Evolutionary conservation across 345 rosid species (phyloP), one percentile per base, ranked within the genome.

Genomic region (Citrus reticulata): DNA sequence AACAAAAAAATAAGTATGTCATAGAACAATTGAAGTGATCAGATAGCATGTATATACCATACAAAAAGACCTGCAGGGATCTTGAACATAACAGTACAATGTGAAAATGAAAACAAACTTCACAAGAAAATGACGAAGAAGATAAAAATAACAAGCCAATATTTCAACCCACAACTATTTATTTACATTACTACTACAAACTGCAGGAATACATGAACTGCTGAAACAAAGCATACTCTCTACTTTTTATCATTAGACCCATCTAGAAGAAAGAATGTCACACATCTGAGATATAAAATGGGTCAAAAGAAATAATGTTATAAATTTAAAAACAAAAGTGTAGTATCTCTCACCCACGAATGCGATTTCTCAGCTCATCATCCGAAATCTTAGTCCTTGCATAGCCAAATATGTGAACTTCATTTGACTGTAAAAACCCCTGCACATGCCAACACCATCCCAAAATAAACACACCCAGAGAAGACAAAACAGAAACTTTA

Each of bases 401-500:
- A 88, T 95, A 95, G 59, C 98, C 98, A 83, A 95, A 93, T 68
- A 93, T 91, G 77, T 94, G 97, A 78, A 96, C 98, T 89, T 92
- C 98, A 71, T 88, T 77, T 42, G 91, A 78, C 75, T 79, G 92
- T 35, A 97, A 89, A 86, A 97, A 94, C 3, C 98, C 98, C 98
- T 94, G 86, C 79, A 78, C 81, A 76, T 65, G 46, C 60, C 74
- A 76, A 64, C 55, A 68, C 67, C 70, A 65, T 30, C 39, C 54
- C 46, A 75, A 68, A n/a, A 58, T 61, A 59, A 76, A 68, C 68
- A 69, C 19, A 32, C 60, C 32, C 54, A 35, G 16, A 19, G 13
- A 35, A 37, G 30, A 39, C 32, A 22, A 55, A 49, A 39, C 2
- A 35, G 69, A 20, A 39, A 55, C 17, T 29, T 35, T 29, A 22